Base-by-base conservation (phyloP, 441 rosid genomes). In the Codiaeum variegatum region DNA sequence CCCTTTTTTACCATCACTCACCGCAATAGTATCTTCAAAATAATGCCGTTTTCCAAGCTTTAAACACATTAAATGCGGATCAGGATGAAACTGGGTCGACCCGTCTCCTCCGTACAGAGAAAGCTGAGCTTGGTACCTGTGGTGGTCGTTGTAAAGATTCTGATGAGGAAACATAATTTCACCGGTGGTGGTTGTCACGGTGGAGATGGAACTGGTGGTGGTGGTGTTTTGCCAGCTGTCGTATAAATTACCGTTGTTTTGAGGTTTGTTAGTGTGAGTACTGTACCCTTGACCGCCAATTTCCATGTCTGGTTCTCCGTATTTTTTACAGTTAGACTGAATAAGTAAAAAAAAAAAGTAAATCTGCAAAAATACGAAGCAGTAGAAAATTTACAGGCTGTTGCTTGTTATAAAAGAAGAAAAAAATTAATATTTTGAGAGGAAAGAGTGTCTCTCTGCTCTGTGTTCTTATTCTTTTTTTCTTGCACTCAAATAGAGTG, bases 11-110 rank as follows among this genome's bases (percentile, higher is more conserved):
- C 77, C 85, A 36, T 61, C 80, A 19, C 26, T 40, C 7, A 18
- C 38, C 0, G 70, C 44, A 5, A 70, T 51, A 13, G 77, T 67
- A n/a, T 83, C 85, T 73, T 82, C 91, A 58, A 80, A 86, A 52
- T 85, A 83, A 52, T 86, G 88, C 60, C 87, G 67, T 82, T 86
- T 88, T 0, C 92, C 92, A 1, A 86, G 85, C 70, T 79, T 81
- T 74, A 88, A 75, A 74, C 88, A 86, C 84, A 77, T 83, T 0
- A 82, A 80, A 24, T 86, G 87, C 4, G 85, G 87, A 73, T 85
- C 88, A 2, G 87, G 84, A 38, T 75, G 85, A 65, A 73, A 67
- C 52, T 3, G 67, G n/a, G 81, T n/a, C n/a, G n/a, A 75, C 62
- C 78, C 82, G 12, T 63, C 78, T 5, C 84, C 83, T 28, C 51